A percentile compares a stretch with the other conserved stretches of the same genome.
Evolutionary conservation across 176 grass and related monocot genomes (phyloP).

Genomic region (Themeda triandra): DNA sequence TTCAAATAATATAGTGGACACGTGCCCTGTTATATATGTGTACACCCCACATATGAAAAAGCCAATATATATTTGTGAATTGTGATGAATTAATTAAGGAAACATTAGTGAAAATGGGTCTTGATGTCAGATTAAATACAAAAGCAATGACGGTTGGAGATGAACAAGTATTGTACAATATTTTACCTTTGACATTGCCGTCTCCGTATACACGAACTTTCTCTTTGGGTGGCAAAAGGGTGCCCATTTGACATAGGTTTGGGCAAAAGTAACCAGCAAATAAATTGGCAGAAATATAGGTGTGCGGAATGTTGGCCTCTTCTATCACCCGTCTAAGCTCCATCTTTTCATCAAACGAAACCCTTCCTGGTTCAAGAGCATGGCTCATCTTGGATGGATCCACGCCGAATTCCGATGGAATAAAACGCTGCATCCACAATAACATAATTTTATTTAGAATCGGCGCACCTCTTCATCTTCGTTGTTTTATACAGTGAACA

Average conservation of each 20-base stretch:
- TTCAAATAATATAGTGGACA: too few species aligned
- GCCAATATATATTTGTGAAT: too few species aligned
- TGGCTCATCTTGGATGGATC: constrained; percentile 50
- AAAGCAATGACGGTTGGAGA: neutral
- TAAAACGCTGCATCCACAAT: constrained; percentile 30
- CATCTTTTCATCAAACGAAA: constrained; percentile 46
- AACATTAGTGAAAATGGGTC: neutral
- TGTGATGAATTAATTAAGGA: neutral
- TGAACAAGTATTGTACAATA: neutral
- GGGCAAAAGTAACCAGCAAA: constrained; percentile 30
- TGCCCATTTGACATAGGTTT: constrained; percentile 39
- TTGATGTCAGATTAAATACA: too few species aligned
- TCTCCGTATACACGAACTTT: constrained; percentile 41
- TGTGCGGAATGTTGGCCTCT: constrained; percentile 49
- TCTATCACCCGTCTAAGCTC: constrained; percentile 50
- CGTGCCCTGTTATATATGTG: too few species aligned
- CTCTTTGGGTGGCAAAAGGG: constrained; percentile 52
- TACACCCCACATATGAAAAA: too few species aligned
- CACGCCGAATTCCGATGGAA: constrained; percentile 67
- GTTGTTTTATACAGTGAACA: neutral
- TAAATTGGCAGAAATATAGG: constrained; percentile 57
- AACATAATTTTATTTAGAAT: neutral
- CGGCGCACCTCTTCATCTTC: neutral
- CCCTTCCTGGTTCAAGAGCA: constrained; percentile 48
- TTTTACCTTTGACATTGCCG: constrained; percentile 47